Conservation (phyloP, 1,284 basidiomycete genomes). For the Sanghuangporus sanghuang region DNA sequence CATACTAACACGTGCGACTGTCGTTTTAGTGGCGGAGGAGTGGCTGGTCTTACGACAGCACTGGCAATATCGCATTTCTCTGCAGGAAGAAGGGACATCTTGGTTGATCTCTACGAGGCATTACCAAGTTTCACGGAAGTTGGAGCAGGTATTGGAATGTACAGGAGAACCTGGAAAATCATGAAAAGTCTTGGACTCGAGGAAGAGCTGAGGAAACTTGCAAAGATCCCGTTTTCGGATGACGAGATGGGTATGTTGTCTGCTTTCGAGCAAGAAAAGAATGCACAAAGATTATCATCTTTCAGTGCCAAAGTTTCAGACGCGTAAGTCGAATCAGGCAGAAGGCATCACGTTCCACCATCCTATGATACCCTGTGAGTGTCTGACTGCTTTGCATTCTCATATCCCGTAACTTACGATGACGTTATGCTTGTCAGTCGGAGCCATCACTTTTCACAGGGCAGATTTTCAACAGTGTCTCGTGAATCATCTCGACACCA, state of each 20-base stretch:
- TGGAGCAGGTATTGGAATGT: constrained; percentile 35
- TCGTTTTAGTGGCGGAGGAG: constrained; percentile 32
- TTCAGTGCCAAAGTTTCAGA: constrained; percentile 27
- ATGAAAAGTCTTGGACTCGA: constrained; percentile 23
- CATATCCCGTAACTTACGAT: background rate
- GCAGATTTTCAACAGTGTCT: constrained; percentile 39
- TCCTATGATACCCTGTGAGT: constrained; percentile 29
- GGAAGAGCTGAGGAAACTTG: constrained; percentile 18
- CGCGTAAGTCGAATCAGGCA: constrained; percentile 31
- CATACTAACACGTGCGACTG: background rate
- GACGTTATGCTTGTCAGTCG: constrained; percentile 27
- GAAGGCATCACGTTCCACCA: constrained; percentile 27
- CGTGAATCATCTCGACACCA: constrained; percentile 29
- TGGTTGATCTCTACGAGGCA: constrained; percentile 39
- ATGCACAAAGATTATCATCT: background rate
- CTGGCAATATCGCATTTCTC: constrained; percentile 32
- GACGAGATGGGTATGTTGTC: background rate
- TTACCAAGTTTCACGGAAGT: constrained; percentile 32
- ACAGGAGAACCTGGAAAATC: constrained; percentile 24
- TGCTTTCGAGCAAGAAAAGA: background rate
- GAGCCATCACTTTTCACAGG: constrained; percentile 35
- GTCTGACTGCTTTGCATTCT: background rate
- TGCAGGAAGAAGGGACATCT: constrained; percentile 26
- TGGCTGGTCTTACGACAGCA: constrained; percentile 32
- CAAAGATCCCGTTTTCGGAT: constrained; percentile 1